Evolutionary conservation across 129 eudicot genomes (phyloP).

Genomic region (Solidago caesia): DNA sequence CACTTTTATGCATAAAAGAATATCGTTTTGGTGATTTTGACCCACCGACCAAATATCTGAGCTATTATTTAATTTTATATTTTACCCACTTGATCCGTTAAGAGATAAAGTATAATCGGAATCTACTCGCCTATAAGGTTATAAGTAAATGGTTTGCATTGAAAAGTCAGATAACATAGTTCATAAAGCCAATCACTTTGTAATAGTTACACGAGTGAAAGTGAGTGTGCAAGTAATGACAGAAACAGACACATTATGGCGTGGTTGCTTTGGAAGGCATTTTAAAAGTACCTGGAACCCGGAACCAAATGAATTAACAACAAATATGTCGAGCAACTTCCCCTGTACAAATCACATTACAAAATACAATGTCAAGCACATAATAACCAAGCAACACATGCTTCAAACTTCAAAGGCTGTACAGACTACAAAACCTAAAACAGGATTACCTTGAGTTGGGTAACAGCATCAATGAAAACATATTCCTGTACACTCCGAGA

Average conservation of each 20-base stretch:
- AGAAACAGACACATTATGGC: neutral
- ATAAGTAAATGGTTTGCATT: neutral
- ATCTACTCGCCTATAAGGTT: neutral
- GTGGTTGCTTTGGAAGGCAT: neutral
- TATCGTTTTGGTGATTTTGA: neutral
- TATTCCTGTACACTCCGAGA: constrained; percentile 57
- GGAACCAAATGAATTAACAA: constrained; percentile 95
- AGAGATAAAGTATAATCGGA: neutral
- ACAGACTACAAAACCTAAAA: neutral
- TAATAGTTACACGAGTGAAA: neutral
- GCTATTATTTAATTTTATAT: no score
- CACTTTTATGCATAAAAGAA: neutral
- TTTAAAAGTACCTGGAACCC: constrained; percentile 73
- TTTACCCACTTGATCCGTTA: neutral
- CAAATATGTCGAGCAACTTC: constrained; percentile 86
- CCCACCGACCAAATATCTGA: neutral
- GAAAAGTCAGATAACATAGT: neutral
- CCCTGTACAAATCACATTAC: constrained; percentile 46
- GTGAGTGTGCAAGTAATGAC: neutral
- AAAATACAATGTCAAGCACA: constrained; percentile 4
- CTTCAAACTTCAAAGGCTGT: constrained; percentile 4
- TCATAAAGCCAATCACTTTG: neutral
- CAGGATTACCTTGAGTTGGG: constrained; percentile 61
- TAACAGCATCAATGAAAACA: constrained; percentile 68
- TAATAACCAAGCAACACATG: constrained; percentile 16